A percentile compares a stretch with the other conserved stretches of the same genome.
phyloP scores from a whole-genome alignment of 1,139 yeast genomes.

The Candida freyschussii region DNA sequence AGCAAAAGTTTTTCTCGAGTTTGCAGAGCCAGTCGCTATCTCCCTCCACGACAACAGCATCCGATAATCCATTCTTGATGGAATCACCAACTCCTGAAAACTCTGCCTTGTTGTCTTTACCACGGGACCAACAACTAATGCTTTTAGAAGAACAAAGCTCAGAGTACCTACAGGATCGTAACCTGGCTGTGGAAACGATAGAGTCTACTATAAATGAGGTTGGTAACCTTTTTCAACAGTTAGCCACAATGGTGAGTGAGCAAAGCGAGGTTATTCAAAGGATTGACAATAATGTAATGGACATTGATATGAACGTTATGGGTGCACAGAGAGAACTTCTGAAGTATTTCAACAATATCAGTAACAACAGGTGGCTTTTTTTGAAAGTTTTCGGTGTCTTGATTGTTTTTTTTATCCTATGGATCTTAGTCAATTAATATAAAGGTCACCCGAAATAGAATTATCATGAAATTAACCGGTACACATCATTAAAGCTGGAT shows the following conservation, averaged over 20 bases:
- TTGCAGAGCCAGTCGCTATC: conserved; percentile 29
- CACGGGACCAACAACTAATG: conserved; percentile 73
- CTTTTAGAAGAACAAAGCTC: conserved; percentile 68
- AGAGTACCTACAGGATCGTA: conserved; percentile 76
- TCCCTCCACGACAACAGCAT: conserved; percentile 12
- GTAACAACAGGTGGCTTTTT: conserved; percentile 90
- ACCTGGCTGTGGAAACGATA: conserved; percentile 89
- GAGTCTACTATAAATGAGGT: conserved; percentile 95
- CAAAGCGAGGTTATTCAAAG: conserved; percentile 96
- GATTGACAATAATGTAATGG: conserved; percentile 93
- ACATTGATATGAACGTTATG: conserved; percentile 76
- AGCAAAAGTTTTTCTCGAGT: conserved; percentile 73
- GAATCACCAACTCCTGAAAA: conserved; percentile 12
- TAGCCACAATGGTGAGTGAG: conserved; percentile 96
- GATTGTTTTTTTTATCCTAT: conserved; percentile 66
- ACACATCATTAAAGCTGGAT: no score
- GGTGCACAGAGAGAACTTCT: conserved; percentile 95
- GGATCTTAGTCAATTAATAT: conserved; percentile 74
- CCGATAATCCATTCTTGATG: conserved; percentile 38
- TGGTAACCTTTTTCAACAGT: conserved; percentile 88
- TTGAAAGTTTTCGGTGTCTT: conserved; percentile 85
- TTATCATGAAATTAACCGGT: no score
- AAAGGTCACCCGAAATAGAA: no score
- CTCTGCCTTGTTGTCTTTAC: conserved; percentile 35
- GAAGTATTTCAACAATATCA: conserved; percentile 82